Base-by-base conservation (phyloP, 2,329 filamentous ascomycete genomes). In the Cryphonectria carpinicola region DNA sequence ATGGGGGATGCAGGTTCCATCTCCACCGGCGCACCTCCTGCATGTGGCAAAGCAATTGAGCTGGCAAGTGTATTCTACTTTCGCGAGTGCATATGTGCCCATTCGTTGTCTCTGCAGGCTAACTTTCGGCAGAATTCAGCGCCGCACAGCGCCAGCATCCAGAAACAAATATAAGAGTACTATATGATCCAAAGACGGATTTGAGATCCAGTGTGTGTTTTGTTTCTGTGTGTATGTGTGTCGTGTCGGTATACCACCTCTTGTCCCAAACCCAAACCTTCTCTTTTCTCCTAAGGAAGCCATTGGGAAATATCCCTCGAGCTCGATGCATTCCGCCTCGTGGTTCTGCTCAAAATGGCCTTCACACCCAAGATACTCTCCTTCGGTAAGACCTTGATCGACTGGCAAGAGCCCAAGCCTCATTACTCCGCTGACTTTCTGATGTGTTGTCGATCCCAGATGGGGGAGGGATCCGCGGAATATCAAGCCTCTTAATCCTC, bases 401-500 rank as follows among this genome's bases (percentile, higher is more conserved):
- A 49, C 46, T 49, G 46, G 46, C 46, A 19, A 49, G 43, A 22
- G 10, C 28, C 22, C 46, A 25, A 39, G 25, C 28, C 73, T 75
- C 35, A 14, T 10, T 19, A 17, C 32, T 35, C 3, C 28, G 13
- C 43, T 49, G 22, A 32, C 43, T 22, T n/a, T 49, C 46, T 35
- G 49, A 8, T 19, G 17, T 39, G 43, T 25, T 52, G 10, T 72
- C 25, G 46, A 49, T 49, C 46, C 54, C 65, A 74, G 74, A 77
- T 74, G 73, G 75, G n/a, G 74, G 76, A 28, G 76, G 76, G 25
- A 72, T 77, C 61, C 74, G 76, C 19, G 75, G 77, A 0, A 61
- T 78, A 28, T 78, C 75, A 3, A 76, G 75, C 60, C 75, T 77
- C 32, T 46, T 76, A 11, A 76, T 78, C 56, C 70, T 78, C 1